Evolutionary conservation across 805 yeast genomes (phyloP), one percentile per base, ranked within the genome.

Genomic region (Pichia gijzeniarum): DNA sequence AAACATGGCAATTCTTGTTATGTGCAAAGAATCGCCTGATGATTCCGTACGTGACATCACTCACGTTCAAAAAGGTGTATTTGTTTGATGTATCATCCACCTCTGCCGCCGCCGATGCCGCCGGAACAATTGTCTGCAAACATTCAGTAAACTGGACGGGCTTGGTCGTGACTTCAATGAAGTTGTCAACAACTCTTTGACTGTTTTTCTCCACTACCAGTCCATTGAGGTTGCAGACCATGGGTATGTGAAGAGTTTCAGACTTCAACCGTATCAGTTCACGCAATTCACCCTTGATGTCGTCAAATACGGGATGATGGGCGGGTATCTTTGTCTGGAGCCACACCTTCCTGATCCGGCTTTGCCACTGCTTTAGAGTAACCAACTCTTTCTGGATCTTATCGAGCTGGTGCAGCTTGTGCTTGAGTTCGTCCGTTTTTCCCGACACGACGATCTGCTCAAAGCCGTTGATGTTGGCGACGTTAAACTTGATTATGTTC

Each of bases 401-500:
- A 16, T 48, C 48, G 12, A 63, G 21, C 18, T 47, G 40, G 13
- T 38, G 28, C 0, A 62, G 17, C 16, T 53, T 49, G 6, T 48
- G 38, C 3, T 33, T 12, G 5, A 62, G 40, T n/a, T 55, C 54
- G 1, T 35, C 22, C 8, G 43, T 40, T 17, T 35, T 41, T 2
- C 70, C 70, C 27, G 64, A 56, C 4, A 65, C 57, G 7, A 64
- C 70, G 14, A 64, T 47, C 44, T 66, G 70, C 37, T 63, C 63
- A 38, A 58, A 59, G 21, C 59, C 60, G 52, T 66, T 66, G 20
- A 55, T 54, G 40, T 65, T 65, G 25, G 67, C 59, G 17, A 64
- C 48, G 18, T 56, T 49, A 1, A 61, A 45, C 2, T 41, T 48
- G 14, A 56, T 36, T 21, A 53, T 49, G 2, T 38, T 37, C 20